Percentiles rank a stretch among this genome's conserved stretches.
Evolutionary conservation across 2,329 filamentous ascomycete species (phyloP).

Genomic region (Colletotrichum ledebouriae): DNA sequence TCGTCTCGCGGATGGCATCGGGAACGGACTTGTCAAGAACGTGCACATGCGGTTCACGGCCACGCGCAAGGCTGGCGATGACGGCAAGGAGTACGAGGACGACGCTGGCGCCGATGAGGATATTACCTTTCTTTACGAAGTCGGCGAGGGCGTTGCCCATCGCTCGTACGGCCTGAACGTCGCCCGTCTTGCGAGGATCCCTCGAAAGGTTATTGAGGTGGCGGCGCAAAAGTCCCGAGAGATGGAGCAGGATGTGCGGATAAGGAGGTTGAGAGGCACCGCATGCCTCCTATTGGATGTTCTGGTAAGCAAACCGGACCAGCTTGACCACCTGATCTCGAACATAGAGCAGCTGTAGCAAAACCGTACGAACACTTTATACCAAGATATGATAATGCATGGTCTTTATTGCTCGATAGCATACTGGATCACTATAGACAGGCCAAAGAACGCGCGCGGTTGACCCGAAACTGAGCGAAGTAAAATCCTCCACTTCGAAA

Average conservation of each 20-base stretch:
- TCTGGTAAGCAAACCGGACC: conserved; percentile 53
- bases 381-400: conserved; percentile 24
- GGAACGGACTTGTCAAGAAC: conserved; percentile 75
- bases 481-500: conserved; percentile 22
- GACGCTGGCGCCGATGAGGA: conserved; percentile 72
- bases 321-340: conserved; percentile 66
- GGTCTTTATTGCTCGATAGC: conserved; percentile 23
- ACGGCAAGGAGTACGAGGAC: conserved; percentile 42
- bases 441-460: not conserved
- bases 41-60: conserved; percentile 92
- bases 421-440: not conserved
- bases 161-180: conserved; percentile 96
- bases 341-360: conserved; percentile 71
- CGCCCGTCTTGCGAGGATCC: conserved; percentile 85
- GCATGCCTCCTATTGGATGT: conserved; percentile 59
- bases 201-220: conserved; percentile 80
- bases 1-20: conserved; percentile 76
- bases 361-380: not conserved
- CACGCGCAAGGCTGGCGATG: conserved; percentile 45
- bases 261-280: conserved; percentile 70
- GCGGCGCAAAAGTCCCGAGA: conserved; percentile 84
- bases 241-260: conserved; percentile 80
- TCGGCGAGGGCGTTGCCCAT: conserved; percentile 91
- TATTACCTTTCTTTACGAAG: conserved; percentile 95
- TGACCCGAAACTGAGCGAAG: conserved; percentile 20